phyloP scores from a whole-genome alignment of 2,329 filamentous ascomycete species.

The Fusarium veterinarium region DNA sequence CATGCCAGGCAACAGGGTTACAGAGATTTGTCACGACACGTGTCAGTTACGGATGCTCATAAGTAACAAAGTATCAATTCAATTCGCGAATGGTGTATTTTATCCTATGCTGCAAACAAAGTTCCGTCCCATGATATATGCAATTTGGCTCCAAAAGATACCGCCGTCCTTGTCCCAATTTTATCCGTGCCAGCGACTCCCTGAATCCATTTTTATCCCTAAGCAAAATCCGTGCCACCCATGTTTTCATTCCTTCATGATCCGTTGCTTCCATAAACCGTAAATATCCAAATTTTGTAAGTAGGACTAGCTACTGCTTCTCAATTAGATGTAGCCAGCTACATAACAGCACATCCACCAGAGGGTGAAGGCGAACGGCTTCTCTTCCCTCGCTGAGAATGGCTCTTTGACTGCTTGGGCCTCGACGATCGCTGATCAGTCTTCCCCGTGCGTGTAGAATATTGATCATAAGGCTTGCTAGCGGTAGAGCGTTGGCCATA shows the following conservation, averaged over 20 bases:
- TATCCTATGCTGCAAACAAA: neutral
- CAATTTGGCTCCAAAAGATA: conserved; percentile 9
- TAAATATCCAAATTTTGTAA: neutral
- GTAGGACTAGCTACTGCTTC: neutral
- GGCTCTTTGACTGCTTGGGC: neutral
- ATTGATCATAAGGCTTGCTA: conserved; percentile 12
- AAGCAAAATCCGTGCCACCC: neutral
- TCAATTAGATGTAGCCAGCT: neutral
- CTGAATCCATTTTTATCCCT: neutral
- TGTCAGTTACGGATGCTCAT: neutral
- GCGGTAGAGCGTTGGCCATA: conserved; percentile 1
- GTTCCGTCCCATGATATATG: neutral
- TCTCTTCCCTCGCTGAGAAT: conserved; percentile 4
- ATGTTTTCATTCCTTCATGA: neutral
- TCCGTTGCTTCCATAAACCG: neutral
- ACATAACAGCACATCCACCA: conserved; percentile 29
- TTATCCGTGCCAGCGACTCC: conserved; percentile 8
- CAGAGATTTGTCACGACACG: neutral
- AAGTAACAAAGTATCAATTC: neutral
- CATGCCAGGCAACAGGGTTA: neutral
- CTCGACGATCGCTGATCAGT: conserved; percentile 12
- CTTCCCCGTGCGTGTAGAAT: conserved; percentile 6
- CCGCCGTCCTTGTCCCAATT: neutral
- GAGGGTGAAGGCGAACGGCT: conserved; percentile 19
- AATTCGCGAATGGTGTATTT: neutral